Evolutionary conservation across 208 protist species (phyloP), one percentile per base, ranked within the genome.

Genomic region (Wallacemonas sp.): DNA sequence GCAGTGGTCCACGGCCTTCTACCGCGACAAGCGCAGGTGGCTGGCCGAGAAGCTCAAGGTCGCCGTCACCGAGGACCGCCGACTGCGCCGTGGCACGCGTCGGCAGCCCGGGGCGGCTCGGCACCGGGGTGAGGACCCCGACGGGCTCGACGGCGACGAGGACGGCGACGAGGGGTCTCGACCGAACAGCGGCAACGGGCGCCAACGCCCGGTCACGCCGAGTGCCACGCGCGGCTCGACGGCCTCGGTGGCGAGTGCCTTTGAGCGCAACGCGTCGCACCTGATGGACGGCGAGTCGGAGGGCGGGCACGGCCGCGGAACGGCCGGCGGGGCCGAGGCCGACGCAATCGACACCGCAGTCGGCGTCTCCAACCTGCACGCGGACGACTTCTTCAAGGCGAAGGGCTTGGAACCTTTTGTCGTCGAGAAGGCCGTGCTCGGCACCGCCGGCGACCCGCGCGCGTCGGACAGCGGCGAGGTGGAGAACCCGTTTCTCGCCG

Each of bases 331-430:
- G 36, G 42, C 36, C 57, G 54, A 57, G 49, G 0, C 59, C 45
- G n/a, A 70, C 72, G 57, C 57, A 57, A 55, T 5, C 4, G 23
- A 8, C 48, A 31, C 25, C 48, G 48, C 48, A 10, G 48, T 4
- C 10, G 22, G 8, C 7, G 4, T 55, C 22, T 10, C 48, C 3
- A 55, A 55, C 26, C 48, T 55, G 2, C 68, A 72, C 25, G 28
- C 70, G 41, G 64, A 65, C n/a, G 86, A 93, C 68, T 93, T 93
- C 57, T 93, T 93, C 72, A 65, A 81, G 39, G 70, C 87, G 23
- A 82, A 81, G 49, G 79, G 77, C 4, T 72, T 93, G 26, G 80
- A 89, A 18, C 61, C 77, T 1, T 89, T 93, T 61, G 59, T 70
- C 11, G 36, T 74, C 16, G 74, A 77, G 18, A 46, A 38, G 18